Conservation (phyloP, 371 early-diverging fungal species). For the Syncephalastrum racemosum region DNA sequence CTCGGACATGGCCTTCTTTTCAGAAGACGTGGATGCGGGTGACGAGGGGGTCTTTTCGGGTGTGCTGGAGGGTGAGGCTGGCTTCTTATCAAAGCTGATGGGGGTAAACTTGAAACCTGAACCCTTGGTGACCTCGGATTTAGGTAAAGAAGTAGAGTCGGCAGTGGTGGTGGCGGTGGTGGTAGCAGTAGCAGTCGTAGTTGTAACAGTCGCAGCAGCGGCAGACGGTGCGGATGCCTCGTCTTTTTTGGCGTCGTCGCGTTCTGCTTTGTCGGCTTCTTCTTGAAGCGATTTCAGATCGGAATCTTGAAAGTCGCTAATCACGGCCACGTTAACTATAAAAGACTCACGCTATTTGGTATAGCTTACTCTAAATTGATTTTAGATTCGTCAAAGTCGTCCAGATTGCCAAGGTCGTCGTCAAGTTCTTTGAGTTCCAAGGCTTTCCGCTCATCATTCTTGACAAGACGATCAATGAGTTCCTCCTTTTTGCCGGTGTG, state of each 20-base stretch:
- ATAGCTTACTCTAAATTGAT: constrained; percentile 26
- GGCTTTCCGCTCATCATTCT: constrained; percentile 54
- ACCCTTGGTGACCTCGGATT: constrained; percentile 12
- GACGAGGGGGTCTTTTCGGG: constrained; percentile 10
- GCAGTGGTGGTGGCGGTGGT: constrained; percentile 4
- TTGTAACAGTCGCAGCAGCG: constrained; percentile 17
- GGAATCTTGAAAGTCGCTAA: constrained; percentile 17
- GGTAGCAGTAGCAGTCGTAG: constrained; percentile 18
- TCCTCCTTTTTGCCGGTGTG: constrained; percentile 70
- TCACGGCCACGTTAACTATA: not conserved
- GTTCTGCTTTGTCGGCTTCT: constrained; percentile 7
- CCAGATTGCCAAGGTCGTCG: constrained; percentile 42
- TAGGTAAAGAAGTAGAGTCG: not conserved
- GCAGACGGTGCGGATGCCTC: constrained; percentile 11
- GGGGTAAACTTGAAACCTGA: constrained; percentile 44
- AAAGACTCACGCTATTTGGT: not conserved
- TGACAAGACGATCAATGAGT: constrained; percentile 60
- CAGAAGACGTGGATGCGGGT: constrained; percentile 18
- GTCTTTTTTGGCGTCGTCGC: constrained; percentile 1
- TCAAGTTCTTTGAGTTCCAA: constrained; percentile 49
- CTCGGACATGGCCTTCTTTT: constrained; percentile 22
- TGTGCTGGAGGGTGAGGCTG: not conserved
- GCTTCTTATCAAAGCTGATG: constrained; percentile 33
- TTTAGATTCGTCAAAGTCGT: constrained; percentile 45
- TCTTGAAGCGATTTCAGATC: constrained; percentile 22